A percentile compares a stretch with the other conserved stretches of the same genome.
phyloP scores from a whole-genome alignment of 768 basidiomycete genomes.

The Roridomyces roridus region DNA sequence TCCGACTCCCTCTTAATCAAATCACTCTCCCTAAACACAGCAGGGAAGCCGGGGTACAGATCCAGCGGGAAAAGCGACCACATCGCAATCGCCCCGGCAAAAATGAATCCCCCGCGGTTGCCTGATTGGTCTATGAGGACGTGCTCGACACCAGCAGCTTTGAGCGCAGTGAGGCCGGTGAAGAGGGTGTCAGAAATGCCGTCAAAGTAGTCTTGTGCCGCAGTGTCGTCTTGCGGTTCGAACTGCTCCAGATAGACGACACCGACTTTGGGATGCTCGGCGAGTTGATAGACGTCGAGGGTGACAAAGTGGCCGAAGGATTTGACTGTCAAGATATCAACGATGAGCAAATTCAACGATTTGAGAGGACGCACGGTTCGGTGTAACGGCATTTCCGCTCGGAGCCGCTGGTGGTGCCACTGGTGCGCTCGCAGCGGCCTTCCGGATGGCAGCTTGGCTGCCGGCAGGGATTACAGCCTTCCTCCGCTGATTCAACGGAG shows the following conservation, averaged over 20 bases:
- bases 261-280: slow-evolving; percentile 23
- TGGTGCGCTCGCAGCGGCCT: not conserved
- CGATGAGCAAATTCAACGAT: too few relatives aligned
- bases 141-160: slow-evolving; percentile 23
- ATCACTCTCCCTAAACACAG: slow-evolving; percentile 16
- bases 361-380: slow-evolving; percentile 7
- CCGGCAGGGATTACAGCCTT: slow-evolving; percentile 12
- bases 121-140: slow-evolving; percentile 23
- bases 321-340: slow-evolving; percentile 4
- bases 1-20: slow-evolving; percentile 19
- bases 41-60: slow-evolving; percentile 21
- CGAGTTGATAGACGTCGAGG: slow-evolving; percentile 21
- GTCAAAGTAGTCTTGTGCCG: not conserved
- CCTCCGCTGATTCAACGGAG: not conserved
- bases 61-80: slow-evolving; percentile 21
- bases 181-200: slow-evolving; percentile 10
- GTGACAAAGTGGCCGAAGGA: slow-evolving; percentile 20
- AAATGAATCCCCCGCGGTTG: slow-evolving; percentile 23
- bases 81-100: slow-evolving; percentile 15
- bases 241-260: slow-evolving; percentile 27
- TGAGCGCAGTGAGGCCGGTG: slow-evolving; percentile 18
- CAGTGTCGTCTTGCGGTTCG: slow-evolving; percentile 1
- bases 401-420: not conserved
- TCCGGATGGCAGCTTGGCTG: slow-evolving; percentile 1
- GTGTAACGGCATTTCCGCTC: slow-evolving; percentile 14